phyloP scores from a whole-genome alignment of 164 flowering plant genomes.

The Stephania japonica region DNA sequence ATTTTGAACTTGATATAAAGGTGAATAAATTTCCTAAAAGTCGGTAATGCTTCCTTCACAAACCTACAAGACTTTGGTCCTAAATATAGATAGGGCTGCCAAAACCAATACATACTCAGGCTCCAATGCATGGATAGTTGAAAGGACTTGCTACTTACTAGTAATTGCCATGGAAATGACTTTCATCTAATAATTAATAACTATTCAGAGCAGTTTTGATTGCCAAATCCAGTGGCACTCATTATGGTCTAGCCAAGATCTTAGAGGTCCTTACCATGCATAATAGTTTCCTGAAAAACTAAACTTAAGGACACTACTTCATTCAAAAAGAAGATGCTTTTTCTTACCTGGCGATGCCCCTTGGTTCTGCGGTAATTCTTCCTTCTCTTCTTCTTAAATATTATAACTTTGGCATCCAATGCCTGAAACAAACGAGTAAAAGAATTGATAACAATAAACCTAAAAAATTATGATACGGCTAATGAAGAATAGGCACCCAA shows the following conservation, averaged over 20 bases:
- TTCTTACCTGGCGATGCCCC: conserved; percentile 90
- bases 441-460: not conserved
- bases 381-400: conserved; percentile 95
- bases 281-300: not conserved
- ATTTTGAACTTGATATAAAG: no score
- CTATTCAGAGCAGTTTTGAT: not conserved
- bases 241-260: not conserved
- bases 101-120: no score
- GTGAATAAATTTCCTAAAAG: no score
- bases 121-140: no score
- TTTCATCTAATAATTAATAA: not conserved
- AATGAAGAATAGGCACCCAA: not conserved
- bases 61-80: no score
- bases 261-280: not conserved
- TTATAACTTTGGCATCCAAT: conserved; percentile 90
- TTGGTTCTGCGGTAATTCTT: conserved; percentile 93
- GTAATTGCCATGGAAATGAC: not conserved
- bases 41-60: no score
- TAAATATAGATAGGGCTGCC: no score
- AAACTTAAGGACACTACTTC: not conserved
- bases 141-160: no score
- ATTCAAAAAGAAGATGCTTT: not conserved
- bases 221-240: not conserved
- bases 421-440: conserved; percentile 46
- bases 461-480: not conserved